Evolutionary conservation across 1,139 yeast genomes (phyloP), one percentile per base, ranked within the genome.

Genomic region (Kluyveromyces marxianus): DNA sequence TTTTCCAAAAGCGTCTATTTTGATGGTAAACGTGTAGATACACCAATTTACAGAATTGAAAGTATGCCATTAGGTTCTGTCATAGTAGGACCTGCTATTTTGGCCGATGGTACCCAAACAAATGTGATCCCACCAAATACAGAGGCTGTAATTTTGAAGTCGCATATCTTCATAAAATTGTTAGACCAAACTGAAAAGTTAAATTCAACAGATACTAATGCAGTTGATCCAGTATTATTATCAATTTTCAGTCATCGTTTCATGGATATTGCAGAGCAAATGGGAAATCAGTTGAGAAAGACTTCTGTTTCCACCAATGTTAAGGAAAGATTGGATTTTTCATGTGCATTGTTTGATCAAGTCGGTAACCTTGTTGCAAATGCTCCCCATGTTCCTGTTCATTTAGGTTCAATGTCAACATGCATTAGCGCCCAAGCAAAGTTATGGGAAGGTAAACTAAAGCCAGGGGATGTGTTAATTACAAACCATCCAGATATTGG

Each of bases 371-470:
- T 86, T 50, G 88, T 84, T 25, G 94, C 94, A 4, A 85, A 84
- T 66, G 95, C 95, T 0, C 94, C 94, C 1, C 94, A 86, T 63
- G 85, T 86, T 44, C 95, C 95, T 0, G 90, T 85, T 38, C 95
- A 86, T 61, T 68, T 86, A 50, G 95, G 95, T 2, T 86, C 95
- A 3, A 86, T 86, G 95, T 82, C 90, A 1, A 81, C 84, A 44
- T 88, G 90, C n/a, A 86, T 84, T 7, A 74, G 76, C 44, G 81
- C 77, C 7, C 92, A 84, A 63, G 75, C 76, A 36, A 71, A 78
- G 38, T 49, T 77, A 32, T 83, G 92, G 89, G 67, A 75, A 48
- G 83, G 79, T 8, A 72, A 68, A 50, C 55, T 77, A 29, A 67
- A 75, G 47, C 79, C 76, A 7, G 94, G 94, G 27, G 94, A 84